Base-by-base conservation (phyloP, 768 basidiomycete species). In the Naganishia onofrii region DNA sequence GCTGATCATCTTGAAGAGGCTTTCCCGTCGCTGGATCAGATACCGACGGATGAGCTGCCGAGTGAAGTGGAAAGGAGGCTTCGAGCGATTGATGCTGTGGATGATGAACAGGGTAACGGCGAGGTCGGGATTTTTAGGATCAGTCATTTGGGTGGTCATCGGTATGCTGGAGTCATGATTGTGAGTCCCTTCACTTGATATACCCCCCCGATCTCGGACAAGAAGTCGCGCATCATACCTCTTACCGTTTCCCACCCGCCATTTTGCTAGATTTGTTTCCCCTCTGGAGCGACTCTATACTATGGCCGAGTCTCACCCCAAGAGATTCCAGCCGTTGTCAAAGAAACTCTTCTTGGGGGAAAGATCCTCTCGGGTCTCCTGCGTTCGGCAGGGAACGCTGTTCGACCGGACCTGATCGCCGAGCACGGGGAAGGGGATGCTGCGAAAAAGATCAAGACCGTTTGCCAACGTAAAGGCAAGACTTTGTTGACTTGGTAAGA, bases 71-170 rank as follows among this genome's bases (percentile, higher is more conserved):
- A 82, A n/a, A 73, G 76, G n/a, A 81, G 82, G 53, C 78, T 85
- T 71, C 77, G 84, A 81, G 74, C 85, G 23, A 85, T 85, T 74
- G 85, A 85, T 44, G 85, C 86, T n/a, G 82, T 83, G 21, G 80
- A 81, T 38, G 80, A 73, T 51, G 83, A 85, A 28, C 88, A 87
- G 69, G 87, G 87, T 57, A 93, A 76, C 19, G 80, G 78, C 6
- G 75, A 82, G 54, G 79, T 88, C 4, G 88, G 96, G 55, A 89
- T 99, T 70, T 82, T 97, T 76, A 88, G 86, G 76, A 89, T 88
- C 67, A 94, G 92, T 31, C 95, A 99, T 83, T 84, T 93, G 52
- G 94, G 95, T 26, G 93, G 94, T 2, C 95, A 97, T 83, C 89
- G 89, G 75, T 97, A 89, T 78, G 89, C 92, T 44, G 93, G 93